Evolutionary conservation across 2,329 filamentous ascomycete genomes (phyloP), one percentile per base, ranked within the genome.

Genomic region (Taxawa tesnikishii): DNA sequence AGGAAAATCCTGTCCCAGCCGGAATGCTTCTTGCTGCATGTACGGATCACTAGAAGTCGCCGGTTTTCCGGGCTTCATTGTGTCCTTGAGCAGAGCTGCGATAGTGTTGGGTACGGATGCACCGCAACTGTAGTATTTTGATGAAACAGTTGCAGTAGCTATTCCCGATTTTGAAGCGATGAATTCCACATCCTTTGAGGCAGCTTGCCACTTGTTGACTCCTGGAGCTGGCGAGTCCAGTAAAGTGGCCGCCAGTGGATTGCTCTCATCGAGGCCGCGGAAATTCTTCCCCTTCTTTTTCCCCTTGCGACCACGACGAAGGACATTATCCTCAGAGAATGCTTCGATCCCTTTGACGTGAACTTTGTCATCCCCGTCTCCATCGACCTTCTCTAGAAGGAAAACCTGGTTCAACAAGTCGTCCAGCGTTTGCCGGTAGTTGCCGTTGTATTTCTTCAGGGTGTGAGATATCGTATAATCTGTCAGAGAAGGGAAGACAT

Each of bases 341-440:
- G 73, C 84, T 36, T 94, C 84, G n/a, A 94, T 64, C 0, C 85
- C 83, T 49, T 81, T 88, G 2, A 67, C 61, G 2, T 62, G 51
- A 4, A 60, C 47, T 12, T 59, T 54, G 19, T 55, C 58, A 28
- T 55, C 52, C 3, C 53, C 58, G 3, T 65, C 58, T 23, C 56
- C 58, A 11, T 69, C 62, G 33, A 72, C 63, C 0, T 70, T 70
- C 35, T 84, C 73, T 36, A 83, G 74, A 4, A 94, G 75, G 47
- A 79, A 84, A 13, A 81, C 74, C 10, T 83, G 66, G 42, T 81
- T 92, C 18, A 94, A 67, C 9, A 96, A 62, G 37, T 84, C 75
- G 45, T 94, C 84, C 39, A 92, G 75, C 2, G 83, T 74, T 10
- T 66, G 64, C 36, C 76, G 71, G 24, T 82, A 70, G 42, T 83